Evolutionary conservation across 352 stramenopile species (phyloP), one percentile per base, ranked within the genome.

Genomic region (Phytopythium montanum): DNA sequence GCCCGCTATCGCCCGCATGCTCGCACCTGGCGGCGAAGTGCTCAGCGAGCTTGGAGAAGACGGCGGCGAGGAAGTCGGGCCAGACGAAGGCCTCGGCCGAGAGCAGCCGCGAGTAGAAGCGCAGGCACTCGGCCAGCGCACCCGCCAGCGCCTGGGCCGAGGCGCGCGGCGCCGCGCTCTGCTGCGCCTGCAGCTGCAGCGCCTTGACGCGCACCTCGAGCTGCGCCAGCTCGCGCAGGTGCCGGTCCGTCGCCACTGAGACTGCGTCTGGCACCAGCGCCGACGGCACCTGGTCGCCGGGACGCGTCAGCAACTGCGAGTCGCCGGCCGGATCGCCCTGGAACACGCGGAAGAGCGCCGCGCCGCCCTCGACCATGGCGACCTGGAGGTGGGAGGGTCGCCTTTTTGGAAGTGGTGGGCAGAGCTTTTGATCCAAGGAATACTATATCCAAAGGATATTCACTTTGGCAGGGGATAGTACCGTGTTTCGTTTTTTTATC

Each of bases 181-280:
- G 61, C 12, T 59, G 54, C 12, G 50, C 46, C 56, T 81, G 73
- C 21, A 79, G 61, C 61, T 77, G 66, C 38, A 84, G 66, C 53
- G 74, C 68, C 59, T 87, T 87, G 25, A 87, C 60, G 50, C 83
- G 76, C 31, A 73, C 76, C 56, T 87, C 76, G n/a, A 87, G 68
- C 57, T 83, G 73, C 39, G 70, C 64, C 42, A 87, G 81, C 55
- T 87, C 73, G 42, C 76, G 58, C 62, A 87, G 53, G 56, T 87
- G 76, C 51, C 78, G 72, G 39, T 87, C 73, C 4, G 76, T 81
- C 8, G 73, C 61, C 12, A 60, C 57, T 5, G 4, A 12, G 34
- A 13, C 34, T 2, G 34, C 34, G 34, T 33, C 44, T 14, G 49
- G 41, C 16, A 52, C 67, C 46, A 78, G 36, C 5, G 48, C 56